Base-by-base conservation (phyloP, 73 alveolate genomes). In the Uronychia setigera region DNA sequence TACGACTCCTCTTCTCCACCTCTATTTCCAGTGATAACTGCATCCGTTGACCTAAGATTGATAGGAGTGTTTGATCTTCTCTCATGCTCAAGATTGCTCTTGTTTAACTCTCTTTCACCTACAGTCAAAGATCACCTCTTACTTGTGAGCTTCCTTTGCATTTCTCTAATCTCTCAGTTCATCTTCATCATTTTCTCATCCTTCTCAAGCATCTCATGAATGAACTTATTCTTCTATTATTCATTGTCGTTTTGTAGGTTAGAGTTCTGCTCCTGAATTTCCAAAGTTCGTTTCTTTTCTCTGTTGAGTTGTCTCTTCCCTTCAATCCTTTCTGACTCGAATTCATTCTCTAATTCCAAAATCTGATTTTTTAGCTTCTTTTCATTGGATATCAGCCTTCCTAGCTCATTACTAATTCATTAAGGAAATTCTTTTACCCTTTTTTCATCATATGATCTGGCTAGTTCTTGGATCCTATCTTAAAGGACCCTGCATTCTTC, bases 131-230 rank as follows among this genome's bases (percentile, higher is more conserved):
- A 76, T 25, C 33, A 25, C 59, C 60, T 25, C 29, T 35, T 58
- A 80, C 60, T 78, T 34, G 26, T 33, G 0, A 82, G 1, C 33
- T 82, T 82, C 76, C 89, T 60, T 35, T 82, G 82, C 77, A 77
- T 29, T 1, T 82, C 89, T 60, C 89, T 82, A 19, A 60, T 25
- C 29, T 82, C 89, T 29, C 76, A 29, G 33, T 75, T 33, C 27
- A 82, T n/a, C 35, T 59, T 74, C 29, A 57, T 33, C 5, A 82
- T 82, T 46, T 82, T 82, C 78, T 82, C 46, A 31, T 82, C 89
- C 76, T 74, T 82, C 33, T 82, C 81, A 13, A 82, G 83, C 77
- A 82, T 29, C 34, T 82, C 89, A n/a, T 57, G 31, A 1, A 60
- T 58, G 57, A 58, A 26, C 76, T 33, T 28, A 31, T 59, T 60